Percentiles rank a stretch among this genome's conserved stretches.
Evolutionary conservation across 2,329 filamentous ascomycete genomes (phyloP).

Genomic region (Laburnicola sp.): DNA sequence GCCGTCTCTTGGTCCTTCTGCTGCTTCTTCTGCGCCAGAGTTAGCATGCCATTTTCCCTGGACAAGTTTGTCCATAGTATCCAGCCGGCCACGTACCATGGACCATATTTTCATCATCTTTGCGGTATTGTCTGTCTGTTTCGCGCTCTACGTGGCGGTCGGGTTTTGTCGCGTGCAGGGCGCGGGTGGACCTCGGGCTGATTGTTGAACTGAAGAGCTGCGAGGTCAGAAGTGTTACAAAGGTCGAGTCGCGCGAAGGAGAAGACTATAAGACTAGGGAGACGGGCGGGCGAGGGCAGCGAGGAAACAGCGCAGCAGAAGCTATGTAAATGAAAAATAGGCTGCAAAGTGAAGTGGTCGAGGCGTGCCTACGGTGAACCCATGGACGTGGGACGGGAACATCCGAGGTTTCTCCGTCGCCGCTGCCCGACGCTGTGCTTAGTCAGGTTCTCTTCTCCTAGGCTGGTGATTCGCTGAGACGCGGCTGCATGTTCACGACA

Average conservation of each 20-base stretch:
- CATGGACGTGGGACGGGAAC: conserved; percentile 19
- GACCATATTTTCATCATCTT: conserved; percentile 99
- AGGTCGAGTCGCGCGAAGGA: too few species aligned
- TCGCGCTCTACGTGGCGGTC: conserved; percentile 8
- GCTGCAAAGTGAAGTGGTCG: conserved; percentile 8
- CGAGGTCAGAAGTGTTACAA: too few species aligned
- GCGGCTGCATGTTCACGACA: neutral
- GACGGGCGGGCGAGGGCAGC: neutral
- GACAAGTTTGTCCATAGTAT: neutral
- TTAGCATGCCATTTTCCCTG: conserved; percentile 22
- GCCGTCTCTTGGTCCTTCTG: conserved; percentile 88
- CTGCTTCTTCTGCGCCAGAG: conserved; percentile 74
- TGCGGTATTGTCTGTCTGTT: conserved; percentile 31
- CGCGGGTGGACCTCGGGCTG: neutral
- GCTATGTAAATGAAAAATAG: conserved; percentile 11
- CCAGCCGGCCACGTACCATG: conserved; percentile 67
- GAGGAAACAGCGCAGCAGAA: neutral
- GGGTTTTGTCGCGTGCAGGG: conserved; percentile 21
- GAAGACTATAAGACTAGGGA: too few species aligned
- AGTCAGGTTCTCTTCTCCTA: conserved; percentile 6
- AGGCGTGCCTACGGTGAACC: conserved; percentile 8
- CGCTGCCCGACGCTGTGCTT: conserved; percentile 8
- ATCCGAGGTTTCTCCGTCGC: conserved; percentile 16
- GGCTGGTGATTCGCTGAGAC: neutral
- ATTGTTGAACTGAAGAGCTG: too few species aligned